These are phyloP conservation scores for Solanum hybrid DNA, from an alignment of 305 asterid genomes.

Conservation along the genomic window DNA sequence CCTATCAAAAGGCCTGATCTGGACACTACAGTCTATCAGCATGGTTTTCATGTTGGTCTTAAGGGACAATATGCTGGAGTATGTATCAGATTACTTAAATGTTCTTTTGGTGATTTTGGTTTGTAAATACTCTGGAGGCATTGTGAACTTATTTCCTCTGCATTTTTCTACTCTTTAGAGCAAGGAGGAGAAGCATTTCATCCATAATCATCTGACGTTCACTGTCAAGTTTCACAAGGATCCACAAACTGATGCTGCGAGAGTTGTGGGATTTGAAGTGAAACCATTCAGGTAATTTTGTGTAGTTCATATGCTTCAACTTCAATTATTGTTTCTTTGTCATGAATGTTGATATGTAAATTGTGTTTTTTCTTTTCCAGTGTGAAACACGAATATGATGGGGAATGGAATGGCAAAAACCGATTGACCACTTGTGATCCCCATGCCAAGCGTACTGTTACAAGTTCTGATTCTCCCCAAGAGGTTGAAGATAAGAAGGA, in stretches of 20 bases:
- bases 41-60: constrained; percentile 75
- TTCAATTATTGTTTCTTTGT: background rate
- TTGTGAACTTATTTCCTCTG: background rate
- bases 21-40: constrained; percentile 52
- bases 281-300: constrained; percentile 53
- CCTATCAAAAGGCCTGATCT: constrained; percentile 58
- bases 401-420: constrained; percentile 45
- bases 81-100: constrained; percentile 23
- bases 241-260: constrained; percentile 56
- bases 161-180: constrained; percentile 25
- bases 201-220: constrained; percentile 73
- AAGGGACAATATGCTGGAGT: constrained; percentile 83
- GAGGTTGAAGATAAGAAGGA: constrained; percentile 70
- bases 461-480: constrained; percentile 68
- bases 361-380: constrained; percentile 20
- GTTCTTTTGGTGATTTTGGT: constrained; percentile 2
- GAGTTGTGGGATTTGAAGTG: constrained; percentile 90
- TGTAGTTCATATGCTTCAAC: background rate
- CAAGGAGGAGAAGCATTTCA: constrained; percentile 59
- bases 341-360: constrained; percentile 5
- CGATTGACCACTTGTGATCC: constrained; percentile 74
- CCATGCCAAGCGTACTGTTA: constrained; percentile 66
- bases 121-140: background rate
- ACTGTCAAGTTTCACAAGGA: constrained; percentile 75
- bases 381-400: constrained; percentile 76